Conservation (phyloP, 768 basidiomycete genomes). For the Clavulina sp. region DNA sequence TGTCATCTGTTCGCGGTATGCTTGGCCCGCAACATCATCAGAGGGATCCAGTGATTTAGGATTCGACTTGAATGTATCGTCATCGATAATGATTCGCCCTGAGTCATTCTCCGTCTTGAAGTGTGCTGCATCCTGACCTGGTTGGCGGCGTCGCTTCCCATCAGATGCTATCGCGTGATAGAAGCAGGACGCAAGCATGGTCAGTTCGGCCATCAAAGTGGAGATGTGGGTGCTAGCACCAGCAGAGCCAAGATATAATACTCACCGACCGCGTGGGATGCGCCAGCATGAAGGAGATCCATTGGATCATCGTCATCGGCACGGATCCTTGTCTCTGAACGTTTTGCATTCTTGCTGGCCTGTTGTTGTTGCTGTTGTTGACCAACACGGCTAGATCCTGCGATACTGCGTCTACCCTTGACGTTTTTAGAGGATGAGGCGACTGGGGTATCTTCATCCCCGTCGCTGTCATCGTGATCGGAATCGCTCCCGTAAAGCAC, state of each 20-base stretch:
- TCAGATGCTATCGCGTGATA: constrained; percentile 30
- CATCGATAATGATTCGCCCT: constrained; percentile 60
- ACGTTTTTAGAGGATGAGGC: too few relatives aligned
- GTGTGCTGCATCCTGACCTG: constrained; percentile 66
- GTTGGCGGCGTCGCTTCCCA: constrained; percentile 43
- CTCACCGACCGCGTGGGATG: constrained; percentile 53
- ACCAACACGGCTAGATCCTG: not conserved
- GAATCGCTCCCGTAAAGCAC: constrained; percentile 94
- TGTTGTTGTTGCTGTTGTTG: constrained; percentile 24
- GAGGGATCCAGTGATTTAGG: constrained; percentile 22
- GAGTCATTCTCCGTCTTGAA: constrained; percentile 80
- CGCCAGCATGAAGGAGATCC: constrained; percentile 76
- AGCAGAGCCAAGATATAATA: too few relatives aligned
- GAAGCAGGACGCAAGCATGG: not conserved
- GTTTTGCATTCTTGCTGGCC: constrained; percentile 34
- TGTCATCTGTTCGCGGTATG: constrained; percentile 67
- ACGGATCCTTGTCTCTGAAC: constrained; percentile 44
- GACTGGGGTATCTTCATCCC: constrained; percentile 16
- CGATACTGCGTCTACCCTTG: not conserved
- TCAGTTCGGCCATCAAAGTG: not conserved
- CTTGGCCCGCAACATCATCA: constrained; percentile 48
- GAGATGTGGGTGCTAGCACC: too few relatives aligned
- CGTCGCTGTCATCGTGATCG: constrained; percentile 45
- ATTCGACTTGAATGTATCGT: constrained; percentile 31
- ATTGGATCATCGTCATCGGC: constrained; percentile 87